Evolutionary conservation across 352 stramenopile species (phyloP), one percentile per base, ranked within the genome.

Genomic region (Hyaloperonospora arabidopsidis): DNA sequence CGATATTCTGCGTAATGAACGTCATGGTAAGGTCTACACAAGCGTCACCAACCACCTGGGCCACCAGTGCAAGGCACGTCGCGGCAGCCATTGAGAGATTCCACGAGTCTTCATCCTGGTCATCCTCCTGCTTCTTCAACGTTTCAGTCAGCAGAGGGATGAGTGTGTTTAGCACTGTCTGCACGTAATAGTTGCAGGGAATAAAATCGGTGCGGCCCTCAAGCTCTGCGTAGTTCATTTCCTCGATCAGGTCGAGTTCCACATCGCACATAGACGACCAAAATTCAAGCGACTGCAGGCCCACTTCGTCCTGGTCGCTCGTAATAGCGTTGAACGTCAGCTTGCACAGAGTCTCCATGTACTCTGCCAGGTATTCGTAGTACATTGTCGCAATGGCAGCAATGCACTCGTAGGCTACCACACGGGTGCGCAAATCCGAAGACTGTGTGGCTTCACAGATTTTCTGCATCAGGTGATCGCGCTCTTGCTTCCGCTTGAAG

Each of bases 221-320:
- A 18, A 85, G 52, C 61, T 85, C 67, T 15, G 75, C 78, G 57
- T 98, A 95, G 19, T 83, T 74, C 54, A 90, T 87, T 57, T 98
- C 85, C 23, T 97, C 89, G 10, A 97, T 78, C 39, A 97, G 67
- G 29, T 98, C 91, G 35, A 96, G 74, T 61, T 99, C 96, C 18
- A 97, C 89, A 55, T 98, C 95, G 63, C 87, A 97, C 56, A 99
- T 90, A 15, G 95, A 97, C 46, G 78, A 96, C 96, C 96, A 99
- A 63, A 99, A 98, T 74, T 99, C 96, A 58, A 99, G 93, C 38
- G 95, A 96, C 65, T 97, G 81, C 28, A 97, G 82, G 0, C 90
- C 89, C 15, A 98, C 96, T 51, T 94, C 84, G 21, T 77, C 70
- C 59, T 97, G 91, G 63, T 97, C 91, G 46, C 77, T 82, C 22